A percentile compares a stretch with the other conserved stretches of the same genome.
Evolutionary conservation across 2,329 filamentous ascomycete genomes (phyloP).

Genomic region (Epichloe uncinata): DNA sequence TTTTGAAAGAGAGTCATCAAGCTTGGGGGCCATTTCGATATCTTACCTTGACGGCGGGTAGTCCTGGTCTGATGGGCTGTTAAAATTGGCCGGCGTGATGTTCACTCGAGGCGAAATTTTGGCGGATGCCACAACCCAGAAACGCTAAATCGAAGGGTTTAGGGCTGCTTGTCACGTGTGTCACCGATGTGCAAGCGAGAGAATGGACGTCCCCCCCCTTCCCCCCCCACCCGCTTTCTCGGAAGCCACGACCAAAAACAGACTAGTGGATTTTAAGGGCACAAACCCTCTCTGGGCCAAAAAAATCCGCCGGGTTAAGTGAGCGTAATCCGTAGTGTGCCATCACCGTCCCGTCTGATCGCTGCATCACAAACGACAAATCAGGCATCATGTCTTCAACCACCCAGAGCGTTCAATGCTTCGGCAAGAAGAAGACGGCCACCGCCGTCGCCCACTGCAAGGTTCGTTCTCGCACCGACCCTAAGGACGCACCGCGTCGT

Average conservation of each 20-base stretch:
- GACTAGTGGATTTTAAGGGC: slow-evolving; percentile 19
- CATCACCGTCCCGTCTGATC: slow-evolving; percentile 4
- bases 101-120: slow-evolving; percentile 23
- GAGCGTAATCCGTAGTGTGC: background rate
- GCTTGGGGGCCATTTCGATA: background rate
- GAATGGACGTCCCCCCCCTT: background rate
- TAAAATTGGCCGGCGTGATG: slow-evolving; percentile 22
- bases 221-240: background rate
- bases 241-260: slow-evolving; percentile 5
- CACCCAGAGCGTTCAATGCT: slow-evolving; percentile 83
- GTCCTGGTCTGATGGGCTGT: slow-evolving; percentile 22
- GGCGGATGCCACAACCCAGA: slow-evolving; percentile 17
- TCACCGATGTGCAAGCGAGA: background rate
- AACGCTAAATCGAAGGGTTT: slow-evolving; percentile 19
- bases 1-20: background rate
- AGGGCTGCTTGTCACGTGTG: slow-evolving; percentile 21
- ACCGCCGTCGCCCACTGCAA: slow-evolving; percentile 88
- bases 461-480: slow-evolving; percentile 36
- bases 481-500: background rate
- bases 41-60: slow-evolving; percentile 29
- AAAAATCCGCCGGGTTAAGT: slow-evolving; percentile 9
- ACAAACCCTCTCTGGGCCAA: slow-evolving; percentile 18
- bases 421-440: slow-evolving; percentile 96
- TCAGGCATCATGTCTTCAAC: slow-evolving; percentile 58
- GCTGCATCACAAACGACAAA: slow-evolving; percentile 9